phyloP scores from a whole-genome alignment of 345 rosid genomes.

The Pistacia integerrima region DNA sequence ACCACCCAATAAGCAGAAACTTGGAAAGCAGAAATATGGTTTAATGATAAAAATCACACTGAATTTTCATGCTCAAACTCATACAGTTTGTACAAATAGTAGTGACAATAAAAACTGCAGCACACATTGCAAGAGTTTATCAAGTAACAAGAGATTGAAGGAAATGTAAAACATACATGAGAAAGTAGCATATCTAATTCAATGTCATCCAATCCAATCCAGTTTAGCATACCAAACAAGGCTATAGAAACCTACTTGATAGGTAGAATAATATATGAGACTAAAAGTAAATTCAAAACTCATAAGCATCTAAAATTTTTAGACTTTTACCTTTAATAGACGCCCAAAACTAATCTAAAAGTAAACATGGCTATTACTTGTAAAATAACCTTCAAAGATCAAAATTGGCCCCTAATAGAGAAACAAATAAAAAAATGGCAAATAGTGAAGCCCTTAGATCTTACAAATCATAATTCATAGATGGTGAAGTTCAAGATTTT shows the following conservation, averaged over 20 bases:
- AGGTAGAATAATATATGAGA: too few relatives aligned
- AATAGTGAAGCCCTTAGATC: constrained; percentile 1
- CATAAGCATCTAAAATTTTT: not conserved
- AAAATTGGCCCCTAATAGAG: not conserved
- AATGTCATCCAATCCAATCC: too few relatives aligned
- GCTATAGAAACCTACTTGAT: too few relatives aligned
- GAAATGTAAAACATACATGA: too few relatives aligned
- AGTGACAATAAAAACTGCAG: not conserved
- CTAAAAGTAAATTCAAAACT: not conserved
- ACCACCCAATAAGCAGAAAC: constrained; percentile 5
- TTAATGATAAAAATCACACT: too few relatives aligned
- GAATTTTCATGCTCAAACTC: too few relatives aligned
- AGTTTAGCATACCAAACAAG: too few relatives aligned
- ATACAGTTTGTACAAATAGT: not conserved
- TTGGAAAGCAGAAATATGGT: not conserved
- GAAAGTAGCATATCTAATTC: too few relatives aligned
- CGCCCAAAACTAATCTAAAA: not conserved
- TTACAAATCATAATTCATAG: too few relatives aligned
- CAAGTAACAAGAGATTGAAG: not conserved
- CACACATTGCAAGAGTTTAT: not conserved
- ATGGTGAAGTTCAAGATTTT: not conserved
- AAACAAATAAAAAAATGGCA: too few relatives aligned
- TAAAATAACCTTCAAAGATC: not conserved
- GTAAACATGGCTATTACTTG: not conserved
- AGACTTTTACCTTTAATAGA: not conserved